A percentile compares a stretch with the other conserved stretches of the same genome.
Conservation (phyloP, 371 early-diverging fungal genomes). For the Dichotomocladium elegans region DNA sequence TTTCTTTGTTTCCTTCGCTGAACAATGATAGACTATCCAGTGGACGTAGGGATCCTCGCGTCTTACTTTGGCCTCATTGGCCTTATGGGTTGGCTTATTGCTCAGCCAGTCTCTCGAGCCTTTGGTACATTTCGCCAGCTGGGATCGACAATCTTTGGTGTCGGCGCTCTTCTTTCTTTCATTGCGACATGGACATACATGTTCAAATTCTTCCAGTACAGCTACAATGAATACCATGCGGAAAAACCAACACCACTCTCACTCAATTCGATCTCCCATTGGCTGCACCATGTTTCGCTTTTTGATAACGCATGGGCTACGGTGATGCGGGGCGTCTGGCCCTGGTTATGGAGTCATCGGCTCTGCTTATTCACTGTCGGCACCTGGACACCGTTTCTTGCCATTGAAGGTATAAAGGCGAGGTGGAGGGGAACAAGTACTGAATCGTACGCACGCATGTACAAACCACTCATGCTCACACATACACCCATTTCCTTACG, state of each 20-base stretch:
- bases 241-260: neutral
- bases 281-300: constrained; percentile 33
- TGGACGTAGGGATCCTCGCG: constrained; percentile 26
- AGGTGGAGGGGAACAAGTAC: no score
- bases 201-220: constrained; percentile 28
- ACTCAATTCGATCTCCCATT: constrained; percentile 31
- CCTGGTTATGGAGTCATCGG: constrained; percentile 45
- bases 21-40: constrained; percentile 34
- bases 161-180: constrained; percentile 16
- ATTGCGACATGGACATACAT: constrained; percentile 37
- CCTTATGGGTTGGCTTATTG: constrained; percentile 20
- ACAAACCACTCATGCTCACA: neutral
- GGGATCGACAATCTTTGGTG: constrained; percentile 6
- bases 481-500: neutral
- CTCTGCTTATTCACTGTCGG: constrained; percentile 32
- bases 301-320: constrained; percentile 41
- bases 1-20: no score
- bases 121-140: neutral
- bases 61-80: constrained; percentile 34
- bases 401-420: constrained; percentile 44
- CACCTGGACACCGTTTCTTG: constrained; percentile 42
- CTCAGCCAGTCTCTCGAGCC: constrained; percentile 3
- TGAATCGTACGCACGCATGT: no score
- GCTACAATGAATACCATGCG: constrained; percentile 21
- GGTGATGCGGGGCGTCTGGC: constrained; percentile 27